Base-by-base conservation (phyloP, 306 rosid species). In the Lotus japonicus region DNA sequence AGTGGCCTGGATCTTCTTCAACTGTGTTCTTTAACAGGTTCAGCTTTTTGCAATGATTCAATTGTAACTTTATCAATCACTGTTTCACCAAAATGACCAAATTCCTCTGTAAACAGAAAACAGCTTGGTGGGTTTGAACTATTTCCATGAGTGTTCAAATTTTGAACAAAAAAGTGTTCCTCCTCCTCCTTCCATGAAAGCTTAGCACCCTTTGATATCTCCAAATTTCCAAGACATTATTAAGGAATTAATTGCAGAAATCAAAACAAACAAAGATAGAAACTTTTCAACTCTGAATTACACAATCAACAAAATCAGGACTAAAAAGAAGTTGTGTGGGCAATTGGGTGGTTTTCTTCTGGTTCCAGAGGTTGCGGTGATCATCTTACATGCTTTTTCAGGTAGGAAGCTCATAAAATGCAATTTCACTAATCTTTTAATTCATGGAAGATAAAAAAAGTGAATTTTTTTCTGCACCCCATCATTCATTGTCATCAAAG, bases 371-470 rank as follows among this genome's bases (percentile, higher is more conserved):
- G 55, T 17, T 67, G 76, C 64, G 69, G 71, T 51, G 80, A 69
- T 80, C 81, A 42, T 21, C 26, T 1, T 76, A 60, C 52, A 57
- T 74, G 26, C 72, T 49, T 74, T 38, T 31, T 59, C 80, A 65
- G 86, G 89, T 86, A 82, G 66, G 53, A 48, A 66, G 46, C 49
- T 71, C 35, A 28, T 65, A 15, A 57, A 58, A 38, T 66, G 15
- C 48, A 71, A 52, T 43, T 41, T 36, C 9, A 39, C 10, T 39
- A 23, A 36, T 53, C 9, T 54, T 49, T 63, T 72, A 53, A 73
- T 35, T 76, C 14, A 54, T 55, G 41, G 72, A 12, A 48, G 15
- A 42, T 36, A 0, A 45, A 53, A n/a, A 39, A 72, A 38, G 21
- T 38, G 17, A 41, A 44, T 45, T 15, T 14, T 48, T 19, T 10